Percentiles rank a stretch among this genome's conserved stretches.
Conservation (phyloP, 163 green algal species). For the Prototheca cutis region DNA sequence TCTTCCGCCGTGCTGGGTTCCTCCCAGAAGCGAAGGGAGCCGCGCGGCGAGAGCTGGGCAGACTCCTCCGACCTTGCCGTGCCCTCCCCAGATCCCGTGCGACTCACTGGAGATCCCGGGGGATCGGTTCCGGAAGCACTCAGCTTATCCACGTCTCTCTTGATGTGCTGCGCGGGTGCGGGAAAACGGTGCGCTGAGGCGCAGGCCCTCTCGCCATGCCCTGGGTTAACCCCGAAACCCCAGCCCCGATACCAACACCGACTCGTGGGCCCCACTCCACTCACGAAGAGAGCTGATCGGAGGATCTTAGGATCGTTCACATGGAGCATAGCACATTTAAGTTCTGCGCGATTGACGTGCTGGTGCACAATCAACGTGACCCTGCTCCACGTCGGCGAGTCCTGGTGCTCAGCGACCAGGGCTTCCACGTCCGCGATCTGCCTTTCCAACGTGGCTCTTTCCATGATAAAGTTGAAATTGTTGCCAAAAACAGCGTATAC, state of each 20-base stretch:
- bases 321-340: conserved; percentile 1
- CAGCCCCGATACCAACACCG: background rate
- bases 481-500: no score
- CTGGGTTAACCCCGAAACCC: background rate
- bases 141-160: background rate
- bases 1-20: background rate
- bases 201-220: background rate
- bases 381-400: no score
- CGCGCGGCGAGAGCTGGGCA: background rate
- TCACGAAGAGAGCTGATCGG: background rate
- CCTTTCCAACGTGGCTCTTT: no score
- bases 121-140: background rate
- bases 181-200: background rate
- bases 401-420: no score
- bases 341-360: no score
- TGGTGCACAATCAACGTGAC: no score
- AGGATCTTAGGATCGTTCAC: no score
- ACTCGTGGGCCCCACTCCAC: no score
- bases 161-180: background rate
- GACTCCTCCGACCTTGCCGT: background rate
- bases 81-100: no score
- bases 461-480: no score
- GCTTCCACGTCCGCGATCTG: no score
- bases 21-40: background rate
- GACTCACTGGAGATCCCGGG: background rate